Evolutionary conservation across 2,329 filamentous ascomycete species (phyloP), one percentile per base, ranked within the genome.

Genomic region (Neophaeococcomyces mojaviensis): DNA sequence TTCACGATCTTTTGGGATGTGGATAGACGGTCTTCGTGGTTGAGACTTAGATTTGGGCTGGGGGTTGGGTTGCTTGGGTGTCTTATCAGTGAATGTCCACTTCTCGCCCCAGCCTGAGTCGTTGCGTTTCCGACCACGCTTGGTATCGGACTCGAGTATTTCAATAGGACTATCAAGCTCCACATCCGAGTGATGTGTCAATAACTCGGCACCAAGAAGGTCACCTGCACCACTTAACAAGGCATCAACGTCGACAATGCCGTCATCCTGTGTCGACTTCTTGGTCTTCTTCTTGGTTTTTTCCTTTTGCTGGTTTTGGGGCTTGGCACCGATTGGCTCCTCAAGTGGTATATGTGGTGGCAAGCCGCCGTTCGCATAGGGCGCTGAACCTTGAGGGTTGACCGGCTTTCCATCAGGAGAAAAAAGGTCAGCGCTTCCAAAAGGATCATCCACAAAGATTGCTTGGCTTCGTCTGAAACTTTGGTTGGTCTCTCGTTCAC

Each of bases 341-440:
- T 56, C 54, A 24, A 42, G 34, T 3, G 49, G 45, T 28, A 55
- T 56, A n/a, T 55, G 47, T 15, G 52, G 50, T n/a, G 52, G 54
- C 13, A 56, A 49, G 7, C 46, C 46, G 15, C 48, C 46, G 38
- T 49, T 50, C 18, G 47, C 46, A 42, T 51, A 56, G 16, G 51
- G 40, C 13, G 52, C 48, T 10, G 52, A 48, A 12, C 54, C 54
- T 15, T 47, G 37, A 10, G 53, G 45, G 24, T 51, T 49, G 31
- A 50, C 44, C 18, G 54, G 54, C 30, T 46, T 51, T 16, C 54
- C 54, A 34, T 53, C 48, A 2, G 15, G 16, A 26, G 52, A 47
- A 18, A 56, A 56, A 13, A 55, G 39, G 4, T 45, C 39, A 6
- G 49, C 39, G 30, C 49, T 53, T 10, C 47, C 44, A 26, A 56